Percentiles rank a stretch among this genome's conserved stretches.
phyloP scores from a whole-genome alignment of 805 yeast genomes.

The Barnettozyma siamensis region DNA sequence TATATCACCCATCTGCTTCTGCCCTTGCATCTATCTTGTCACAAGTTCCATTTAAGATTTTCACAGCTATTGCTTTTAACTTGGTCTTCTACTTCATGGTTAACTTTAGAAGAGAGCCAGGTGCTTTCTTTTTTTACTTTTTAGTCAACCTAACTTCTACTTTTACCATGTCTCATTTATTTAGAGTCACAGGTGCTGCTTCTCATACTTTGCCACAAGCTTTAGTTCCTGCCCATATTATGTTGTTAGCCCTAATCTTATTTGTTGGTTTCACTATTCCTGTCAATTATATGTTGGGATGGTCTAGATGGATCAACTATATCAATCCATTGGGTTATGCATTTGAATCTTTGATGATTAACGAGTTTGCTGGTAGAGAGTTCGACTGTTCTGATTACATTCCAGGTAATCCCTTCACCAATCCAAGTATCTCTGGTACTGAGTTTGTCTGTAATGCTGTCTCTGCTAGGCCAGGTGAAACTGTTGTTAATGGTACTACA shows the following conservation, averaged over 20 bases:
- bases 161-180: conserved; percentile 51
- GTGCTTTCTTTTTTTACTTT: conserved; percentile 49
- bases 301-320: conserved; percentile 64
- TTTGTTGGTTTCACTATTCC: conserved; percentile 59
- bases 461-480: conserved; percentile 50
- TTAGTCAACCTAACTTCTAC: conserved; percentile 39
- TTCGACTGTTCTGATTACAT: conserved; percentile 43
- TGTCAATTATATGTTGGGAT: conserved; percentile 48
- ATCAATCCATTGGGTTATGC: conserved; percentile 52
- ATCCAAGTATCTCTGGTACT: conserved; percentile 11
- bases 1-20: conserved; percentile 60
- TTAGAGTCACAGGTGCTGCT: conserved; percentile 48
- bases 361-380: conserved; percentile 45
- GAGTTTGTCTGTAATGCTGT: conserved; percentile 47
- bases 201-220: conserved; percentile 45
- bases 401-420: conserved; percentile 30
- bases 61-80: conserved; percentile 40
- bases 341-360: conserved; percentile 52
- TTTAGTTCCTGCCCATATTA: conserved; percentile 51
- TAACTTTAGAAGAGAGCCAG: conserved; percentile 45
- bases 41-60: conserved; percentile 47
- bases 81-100: conserved; percentile 49
- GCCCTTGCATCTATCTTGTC: conserved; percentile 58
- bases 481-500: conserved; percentile 44
- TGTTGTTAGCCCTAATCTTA: conserved; percentile 42